phyloP scores from a whole-genome alignment of 192 early-diverging fungal species.

The Coemansia sp. region DNA sequence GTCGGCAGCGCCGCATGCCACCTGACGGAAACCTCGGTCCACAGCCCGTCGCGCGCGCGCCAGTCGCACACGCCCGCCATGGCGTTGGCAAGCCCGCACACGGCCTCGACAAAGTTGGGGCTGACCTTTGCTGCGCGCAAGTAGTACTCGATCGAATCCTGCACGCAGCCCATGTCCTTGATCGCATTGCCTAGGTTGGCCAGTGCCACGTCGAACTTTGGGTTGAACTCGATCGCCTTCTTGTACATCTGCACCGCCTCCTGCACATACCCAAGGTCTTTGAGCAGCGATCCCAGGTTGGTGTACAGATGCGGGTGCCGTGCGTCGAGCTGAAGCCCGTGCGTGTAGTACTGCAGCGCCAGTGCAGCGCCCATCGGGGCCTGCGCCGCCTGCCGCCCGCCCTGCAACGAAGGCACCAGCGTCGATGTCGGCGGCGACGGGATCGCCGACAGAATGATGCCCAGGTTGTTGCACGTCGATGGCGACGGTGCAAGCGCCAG shows the following conservation, averaged over 20 bases:
- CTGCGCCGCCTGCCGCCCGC: conserved; percentile 49
- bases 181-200: conserved; percentile 92
- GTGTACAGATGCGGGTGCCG: conserved; percentile 89
- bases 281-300: conserved; percentile 88
- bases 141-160: conserved; percentile 86
- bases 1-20: conserved; percentile 25
- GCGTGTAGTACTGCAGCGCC: conserved; percentile 83
- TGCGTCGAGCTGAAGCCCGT: conserved; percentile 77
- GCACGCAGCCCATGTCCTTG: conserved; percentile 88
- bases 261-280: conserved; percentile 82
- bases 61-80: conserved; percentile 89
- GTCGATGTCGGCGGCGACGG: conserved; percentile 58
- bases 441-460: conserved; percentile 74
- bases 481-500: conserved; percentile 77
- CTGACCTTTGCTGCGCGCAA: conserved; percentile 78
- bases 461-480: conserved; percentile 89
- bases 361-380: conserved; percentile 74
- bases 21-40: conserved; percentile 30
- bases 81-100: conserved; percentile 87
- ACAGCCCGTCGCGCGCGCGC: conserved; percentile 73
- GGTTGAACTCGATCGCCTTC: conserved; percentile 80
- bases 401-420: conserved; percentile 53
- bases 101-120: conserved; percentile 89
- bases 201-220: conserved; percentile 86
- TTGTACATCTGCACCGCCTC: conserved; percentile 89